Conservation (phyloP, 495 filamentous ascomycete species). For the Cudoniella acicularis region DNA sequence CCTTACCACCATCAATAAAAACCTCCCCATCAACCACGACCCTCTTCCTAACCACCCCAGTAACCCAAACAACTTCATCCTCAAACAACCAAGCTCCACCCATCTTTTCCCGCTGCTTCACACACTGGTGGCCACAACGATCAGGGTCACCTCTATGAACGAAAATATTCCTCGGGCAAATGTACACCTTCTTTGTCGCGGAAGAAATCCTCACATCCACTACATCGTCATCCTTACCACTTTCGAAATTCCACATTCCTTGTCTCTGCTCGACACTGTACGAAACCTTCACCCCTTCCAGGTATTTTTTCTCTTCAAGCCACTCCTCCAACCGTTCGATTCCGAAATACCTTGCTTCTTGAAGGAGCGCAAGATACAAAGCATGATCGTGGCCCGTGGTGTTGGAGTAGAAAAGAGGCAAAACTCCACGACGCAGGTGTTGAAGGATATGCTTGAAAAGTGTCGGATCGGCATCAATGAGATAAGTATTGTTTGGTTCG, state of each 20-base stretch:
- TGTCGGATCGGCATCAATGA: slow-evolving; percentile 38
- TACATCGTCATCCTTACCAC: background rate
- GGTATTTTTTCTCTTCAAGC: background rate
- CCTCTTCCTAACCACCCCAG: slow-evolving; percentile 38
- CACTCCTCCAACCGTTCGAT: slow-evolving; percentile 16
- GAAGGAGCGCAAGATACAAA: slow-evolving; percentile 29
- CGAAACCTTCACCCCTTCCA: background rate
- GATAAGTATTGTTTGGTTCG: slow-evolving; percentile 33
- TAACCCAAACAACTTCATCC: slow-evolving; percentile 21
- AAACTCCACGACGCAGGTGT: slow-evolving; percentile 33
- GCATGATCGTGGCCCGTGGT: slow-evolving; percentile 32
- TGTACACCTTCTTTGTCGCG: background rate
- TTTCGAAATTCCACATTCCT: background rate
- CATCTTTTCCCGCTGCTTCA: background rate
- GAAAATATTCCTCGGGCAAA: background rate
- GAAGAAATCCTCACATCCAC: background rate
- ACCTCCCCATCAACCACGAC: slow-evolving; percentile 7
- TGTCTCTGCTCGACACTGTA: background rate
- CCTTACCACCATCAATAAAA: background rate
- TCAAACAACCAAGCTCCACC: background rate
- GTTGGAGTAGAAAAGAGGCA: slow-evolving; percentile 37
- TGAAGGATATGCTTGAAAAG: slow-evolving; percentile 39
- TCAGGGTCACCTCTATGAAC: background rate
- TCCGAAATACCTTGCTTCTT: slow-evolving; percentile 34
- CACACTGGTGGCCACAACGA: background rate